Conservation (phyloP, 2,329 filamentous ascomycete species). For the Penicillium sp. region DNA sequence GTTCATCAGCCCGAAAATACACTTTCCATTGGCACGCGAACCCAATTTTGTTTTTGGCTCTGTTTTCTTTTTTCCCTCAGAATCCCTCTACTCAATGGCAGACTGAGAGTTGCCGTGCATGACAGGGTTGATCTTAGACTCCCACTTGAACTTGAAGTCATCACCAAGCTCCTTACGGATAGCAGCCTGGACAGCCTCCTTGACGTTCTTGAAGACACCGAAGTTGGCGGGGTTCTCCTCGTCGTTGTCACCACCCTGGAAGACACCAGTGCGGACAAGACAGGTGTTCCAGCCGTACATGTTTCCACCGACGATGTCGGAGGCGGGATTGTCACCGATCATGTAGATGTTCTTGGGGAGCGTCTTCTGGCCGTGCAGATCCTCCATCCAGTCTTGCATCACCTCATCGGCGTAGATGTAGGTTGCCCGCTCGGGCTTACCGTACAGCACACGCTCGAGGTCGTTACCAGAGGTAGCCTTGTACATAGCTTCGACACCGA, state of each 20-base stretch:
- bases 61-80: background rate
- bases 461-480: conserved; percentile 66
- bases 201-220: conserved; percentile 71
- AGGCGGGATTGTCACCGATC: conserved; percentile 73
- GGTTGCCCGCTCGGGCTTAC: conserved; percentile 70
- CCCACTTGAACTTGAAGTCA: conserved; percentile 72
- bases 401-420: conserved; percentile 78
- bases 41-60: background rate
- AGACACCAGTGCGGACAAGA: conserved; percentile 73
- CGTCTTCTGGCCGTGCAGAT: conserved; percentile 69
- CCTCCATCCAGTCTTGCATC: conserved; percentile 70
- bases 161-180: conserved; percentile 67
- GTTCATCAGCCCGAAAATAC: conserved; percentile 1
- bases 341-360: conserved; percentile 72
- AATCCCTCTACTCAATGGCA: conserved; percentile 53
- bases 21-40: background rate
- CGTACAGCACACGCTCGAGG: conserved; percentile 73
- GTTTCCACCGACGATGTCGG: conserved; percentile 74
- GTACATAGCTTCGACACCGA: conserved; percentile 67
- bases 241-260: conserved; percentile 74
- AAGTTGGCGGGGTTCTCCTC: conserved; percentile 75
- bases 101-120: conserved; percentile 54
- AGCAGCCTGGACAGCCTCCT: conserved; percentile 68
- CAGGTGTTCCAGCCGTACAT: conserved; percentile 82
- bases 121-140: conserved; percentile 68